Conservation (phyloP, 148 eudicot genomes). For the Vaccinium darrowii region DNA sequence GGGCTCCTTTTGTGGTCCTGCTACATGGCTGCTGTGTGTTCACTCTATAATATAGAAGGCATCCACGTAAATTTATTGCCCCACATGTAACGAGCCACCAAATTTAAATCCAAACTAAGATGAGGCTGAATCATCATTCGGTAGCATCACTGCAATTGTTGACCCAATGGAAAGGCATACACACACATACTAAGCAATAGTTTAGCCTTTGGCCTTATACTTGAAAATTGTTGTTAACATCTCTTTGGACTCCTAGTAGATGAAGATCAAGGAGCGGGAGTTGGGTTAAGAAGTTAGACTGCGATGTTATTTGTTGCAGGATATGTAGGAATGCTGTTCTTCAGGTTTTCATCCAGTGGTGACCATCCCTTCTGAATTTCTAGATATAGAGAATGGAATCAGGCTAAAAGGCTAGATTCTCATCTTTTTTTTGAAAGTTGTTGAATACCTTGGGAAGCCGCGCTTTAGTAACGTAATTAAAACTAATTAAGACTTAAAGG, state of each 20-base stretch:
- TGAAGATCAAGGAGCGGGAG: neutral
- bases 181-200: neutral
- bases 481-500: neutral
- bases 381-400: neutral
- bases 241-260: neutral
- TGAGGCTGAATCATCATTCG: neutral
- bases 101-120: neutral
- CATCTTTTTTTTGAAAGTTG: neutral
- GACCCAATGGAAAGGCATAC: neutral
- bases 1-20: neutral
- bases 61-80: neutral
- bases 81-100: neutral
- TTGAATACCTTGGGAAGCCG: neutral
- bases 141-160: neutral
- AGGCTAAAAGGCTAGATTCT: neutral
- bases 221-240: neutral
- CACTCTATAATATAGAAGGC: neutral
- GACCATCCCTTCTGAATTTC: neutral
- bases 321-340: neutral
- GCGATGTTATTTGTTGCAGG: neutral
- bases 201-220: neutral
- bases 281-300: neutral
- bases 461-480: neutral
- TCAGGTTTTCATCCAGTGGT: neutral
- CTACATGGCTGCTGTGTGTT: neutral